Conservation (phyloP, 2,329 filamentous ascomycete genomes). For the Alternaria arborescens region DNA sequence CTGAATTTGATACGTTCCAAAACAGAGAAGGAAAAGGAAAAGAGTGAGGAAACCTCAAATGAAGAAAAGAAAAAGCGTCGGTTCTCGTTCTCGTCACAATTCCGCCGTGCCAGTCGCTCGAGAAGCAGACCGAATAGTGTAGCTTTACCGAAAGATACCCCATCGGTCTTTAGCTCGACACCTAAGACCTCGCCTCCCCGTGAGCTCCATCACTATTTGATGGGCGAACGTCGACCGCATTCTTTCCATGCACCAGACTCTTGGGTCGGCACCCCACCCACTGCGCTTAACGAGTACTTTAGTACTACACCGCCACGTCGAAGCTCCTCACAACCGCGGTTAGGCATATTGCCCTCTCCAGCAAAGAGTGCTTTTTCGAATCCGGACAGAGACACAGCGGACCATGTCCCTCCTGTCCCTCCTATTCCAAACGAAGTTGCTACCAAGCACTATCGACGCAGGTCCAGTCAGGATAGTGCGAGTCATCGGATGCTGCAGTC, state of each 20-base stretch:
- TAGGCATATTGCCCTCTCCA: slow-evolving; percentile 40
- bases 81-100: slow-evolving; percentile 45
- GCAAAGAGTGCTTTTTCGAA: slow-evolving; percentile 42
- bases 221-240: slow-evolving; percentile 31
- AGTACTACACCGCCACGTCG: slow-evolving; percentile 14
- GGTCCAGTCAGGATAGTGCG: slow-evolving; percentile 27
- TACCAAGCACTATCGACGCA: slow-evolving; percentile 15
- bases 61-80: slow-evolving; percentile 41
- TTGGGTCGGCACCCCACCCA: slow-evolving; percentile 29
- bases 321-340: slow-evolving; percentile 15
- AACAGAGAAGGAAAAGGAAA: slow-evolving; percentile 22
- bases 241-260: slow-evolving; percentile 44
- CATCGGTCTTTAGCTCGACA: slow-evolving; percentile 22
- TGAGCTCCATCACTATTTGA: slow-evolving; percentile 30
- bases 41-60: slow-evolving; percentile 19
- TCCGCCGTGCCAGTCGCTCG: slow-evolving; percentile 45
- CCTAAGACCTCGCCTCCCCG: slow-evolving; percentile 34
- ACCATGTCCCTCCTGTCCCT: slow-evolving; percentile 41
- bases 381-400: slow-evolving; percentile 27
- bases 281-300: slow-evolving; percentile 20
- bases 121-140: slow-evolving; percentile 44
- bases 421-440: slow-evolving; percentile 35
- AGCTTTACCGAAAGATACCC: slow-evolving; percentile 29
- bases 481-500: slow-evolving; percentile 40
- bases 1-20: slow-evolving; percentile 13